These are phyloP conservation scores for Mallotus repandus DNA, from an alignment of 441 rosid species.

Conservation along the genomic window DNA sequence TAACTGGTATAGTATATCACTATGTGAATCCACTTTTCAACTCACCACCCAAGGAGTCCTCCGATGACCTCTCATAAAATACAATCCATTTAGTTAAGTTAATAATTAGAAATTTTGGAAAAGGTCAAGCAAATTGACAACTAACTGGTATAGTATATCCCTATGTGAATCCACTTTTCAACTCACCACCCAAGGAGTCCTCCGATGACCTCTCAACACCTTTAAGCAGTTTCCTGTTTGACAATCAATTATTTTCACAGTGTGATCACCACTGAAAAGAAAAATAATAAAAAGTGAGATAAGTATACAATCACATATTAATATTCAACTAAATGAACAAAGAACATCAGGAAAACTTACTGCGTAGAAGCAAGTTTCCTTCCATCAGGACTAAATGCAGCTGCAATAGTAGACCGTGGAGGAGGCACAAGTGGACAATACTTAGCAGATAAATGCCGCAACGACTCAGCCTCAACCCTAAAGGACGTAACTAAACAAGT, in stretches of 20 bases:
- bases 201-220: slow-evolving; percentile 77
- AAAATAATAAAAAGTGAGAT: neutral
- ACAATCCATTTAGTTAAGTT: slow-evolving; percentile 25
- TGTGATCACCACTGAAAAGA: slow-evolving; percentile 83
- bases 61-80: slow-evolving; percentile 80
- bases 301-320: slow-evolving; percentile 10
- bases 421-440: slow-evolving; percentile 73
- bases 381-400: slow-evolving; percentile 90
- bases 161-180: slow-evolving; percentile 12
- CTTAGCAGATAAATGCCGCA: slow-evolving; percentile 70
- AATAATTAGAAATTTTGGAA: neutral
- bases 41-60: slow-evolving; percentile 99
- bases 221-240: slow-evolving; percentile 73
- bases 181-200: slow-evolving; percentile 99
- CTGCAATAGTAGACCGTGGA: slow-evolving; percentile 94
- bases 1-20: neutral
- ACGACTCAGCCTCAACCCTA: slow-evolving; percentile 89
- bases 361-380: slow-evolving; percentile 86
- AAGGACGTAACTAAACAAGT: slow-evolving; percentile 10
- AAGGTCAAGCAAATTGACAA: neutral
- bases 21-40: slow-evolving; percentile 17
- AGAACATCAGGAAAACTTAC: slow-evolving; percentile 33
- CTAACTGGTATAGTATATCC: neutral
- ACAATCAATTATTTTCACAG: slow-evolving; percentile 88
- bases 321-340: neutral